Conservation (phyloP, 495 filamentous ascomycete species). For the Elaphomyces granulatus region DNA sequence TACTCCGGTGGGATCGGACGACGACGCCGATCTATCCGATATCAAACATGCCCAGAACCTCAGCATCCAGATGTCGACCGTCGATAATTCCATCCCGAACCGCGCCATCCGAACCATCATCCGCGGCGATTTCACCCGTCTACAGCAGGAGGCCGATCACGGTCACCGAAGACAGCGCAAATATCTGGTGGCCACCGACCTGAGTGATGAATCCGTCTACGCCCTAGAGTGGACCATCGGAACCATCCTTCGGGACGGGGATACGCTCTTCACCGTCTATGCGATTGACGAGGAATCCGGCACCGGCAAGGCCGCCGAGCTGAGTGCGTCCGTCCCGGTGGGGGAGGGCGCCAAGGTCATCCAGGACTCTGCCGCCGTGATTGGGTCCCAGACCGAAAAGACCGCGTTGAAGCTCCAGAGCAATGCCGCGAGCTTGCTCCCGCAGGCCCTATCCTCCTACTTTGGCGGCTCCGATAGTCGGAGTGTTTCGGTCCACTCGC, state of each 20-base stretch:
- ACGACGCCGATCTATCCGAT: slow-evolving; percentile 70
- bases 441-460: slow-evolving; percentile 20
- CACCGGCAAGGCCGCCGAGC: slow-evolving; percentile 17
- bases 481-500: slow-evolving; percentile 26
- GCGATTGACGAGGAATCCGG: slow-evolving; percentile 77
- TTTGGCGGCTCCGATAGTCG: slow-evolving; percentile 26
- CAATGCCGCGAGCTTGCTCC: slow-evolving; percentile 11
- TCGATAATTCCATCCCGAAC: slow-evolving; percentile 59
- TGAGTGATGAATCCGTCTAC: slow-evolving; percentile 85
- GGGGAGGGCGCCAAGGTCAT: slow-evolving; percentile 49
- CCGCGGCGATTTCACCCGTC: slow-evolving; percentile 63
- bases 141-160: slow-evolving; percentile 61
- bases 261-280: slow-evolving; percentile 84
- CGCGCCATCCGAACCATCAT: slow-evolving; percentile 78
- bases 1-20: slow-evolving; percentile 74
- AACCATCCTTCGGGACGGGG: slow-evolving; percentile 85
- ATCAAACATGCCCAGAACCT: slow-evolving; percentile 77
- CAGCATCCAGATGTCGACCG: slow-evolving; percentile 60
- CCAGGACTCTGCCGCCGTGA: slow-evolving; percentile 52
- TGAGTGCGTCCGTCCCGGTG: slow-evolving; percentile 30
- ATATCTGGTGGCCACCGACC: slow-evolving; percentile 84
- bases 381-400: slow-evolving; percentile 36
- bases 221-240: slow-evolving; percentile 96
- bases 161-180: slow-evolving; percentile 61
- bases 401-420: slow-evolving; percentile 18